Conservation (phyloP, 2,329 filamentous ascomycete species). For the Colletotrichum gigasporum region DNA sequence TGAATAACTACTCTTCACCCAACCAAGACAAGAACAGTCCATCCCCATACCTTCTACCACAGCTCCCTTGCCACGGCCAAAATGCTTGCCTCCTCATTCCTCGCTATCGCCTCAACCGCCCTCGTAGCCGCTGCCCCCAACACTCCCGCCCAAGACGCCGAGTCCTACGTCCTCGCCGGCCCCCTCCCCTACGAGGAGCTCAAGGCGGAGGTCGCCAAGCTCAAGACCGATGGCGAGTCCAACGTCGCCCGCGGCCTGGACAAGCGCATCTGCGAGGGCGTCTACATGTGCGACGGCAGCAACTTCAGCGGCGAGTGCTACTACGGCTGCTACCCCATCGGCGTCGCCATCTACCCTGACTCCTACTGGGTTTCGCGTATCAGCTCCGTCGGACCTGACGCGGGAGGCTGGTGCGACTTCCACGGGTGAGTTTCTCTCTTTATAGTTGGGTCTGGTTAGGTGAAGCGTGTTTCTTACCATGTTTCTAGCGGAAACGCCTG, state of each 20-base stretch:
- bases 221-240: not conserved
- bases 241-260: not conserved
- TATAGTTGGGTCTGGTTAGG: not conserved
- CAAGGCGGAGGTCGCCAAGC: not conserved
- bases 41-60: too few relatives aligned
- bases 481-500: not conserved
- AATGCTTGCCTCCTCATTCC: not conserved
- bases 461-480: fast-evolving
- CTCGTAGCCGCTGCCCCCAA: not conserved
- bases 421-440: not conserved
- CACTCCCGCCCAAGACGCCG: not conserved
- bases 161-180: not conserved
- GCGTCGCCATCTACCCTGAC: not conserved
- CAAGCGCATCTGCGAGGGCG: conserved; percentile 5
- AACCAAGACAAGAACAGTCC: too few relatives aligned
- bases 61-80: too few relatives aligned
- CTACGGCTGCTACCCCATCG: conserved; percentile 1
- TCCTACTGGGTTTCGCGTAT: conserved; percentile 9
- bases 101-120: not conserved
- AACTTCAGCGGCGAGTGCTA: conserved; percentile 3
- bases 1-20: too few relatives aligned
- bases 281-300: conserved; percentile 4
- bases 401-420: not conserved
- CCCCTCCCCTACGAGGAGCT: not conserved
- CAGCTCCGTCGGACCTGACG: not conserved